phyloP scores from a whole-genome alignment of 139 green algal species.

The Pedinophyceae sp. region DNA sequence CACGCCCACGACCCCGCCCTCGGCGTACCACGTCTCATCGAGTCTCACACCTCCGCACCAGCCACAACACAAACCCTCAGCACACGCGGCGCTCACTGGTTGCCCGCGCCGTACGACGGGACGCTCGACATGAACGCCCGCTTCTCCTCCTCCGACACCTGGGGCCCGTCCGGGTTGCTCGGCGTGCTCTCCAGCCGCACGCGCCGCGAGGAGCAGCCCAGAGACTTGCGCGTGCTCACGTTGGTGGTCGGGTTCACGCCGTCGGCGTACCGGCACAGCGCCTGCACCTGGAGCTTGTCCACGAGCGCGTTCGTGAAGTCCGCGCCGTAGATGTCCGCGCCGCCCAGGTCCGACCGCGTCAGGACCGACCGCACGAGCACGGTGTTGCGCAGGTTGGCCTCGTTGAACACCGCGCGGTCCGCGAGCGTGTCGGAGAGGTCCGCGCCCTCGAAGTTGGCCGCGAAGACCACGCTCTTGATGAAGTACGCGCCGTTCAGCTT shows the following conservation, averaged over 20 bases:
- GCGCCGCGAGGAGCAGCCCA: slow-evolving; percentile 26
- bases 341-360: slow-evolving; percentile 39
- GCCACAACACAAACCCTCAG: no score
- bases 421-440: slow-evolving; percentile 78
- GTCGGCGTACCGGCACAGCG: slow-evolving; percentile 68
- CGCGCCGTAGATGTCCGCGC: slow-evolving; percentile 42
- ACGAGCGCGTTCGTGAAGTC: slow-evolving; percentile 90
- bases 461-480: slow-evolving; percentile 39
- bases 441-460: slow-evolving; percentile 45
- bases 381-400: slow-evolving; percentile 71
- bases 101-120: slow-evolving; percentile 40
- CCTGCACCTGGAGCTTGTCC: slow-evolving; percentile 65
- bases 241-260: slow-evolving; percentile 65
- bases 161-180: slow-evolving; percentile 53
- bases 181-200: slow-evolving; percentile 13
- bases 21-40: no score
- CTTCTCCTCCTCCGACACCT: slow-evolving; percentile 50
- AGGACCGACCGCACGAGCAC: slow-evolving; percentile 65
- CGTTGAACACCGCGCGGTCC: slow-evolving; percentile 66
- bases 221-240: slow-evolving; percentile 57
- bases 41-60: no score
- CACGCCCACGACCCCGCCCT: no score
- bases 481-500: slow-evolving; percentile 39
- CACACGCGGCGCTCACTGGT: no score
- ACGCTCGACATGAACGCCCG: slow-evolving; percentile 45